Base-by-base conservation (phyloP, 1,139 yeast genomes). In the Geotrichum aggregatum region DNA sequence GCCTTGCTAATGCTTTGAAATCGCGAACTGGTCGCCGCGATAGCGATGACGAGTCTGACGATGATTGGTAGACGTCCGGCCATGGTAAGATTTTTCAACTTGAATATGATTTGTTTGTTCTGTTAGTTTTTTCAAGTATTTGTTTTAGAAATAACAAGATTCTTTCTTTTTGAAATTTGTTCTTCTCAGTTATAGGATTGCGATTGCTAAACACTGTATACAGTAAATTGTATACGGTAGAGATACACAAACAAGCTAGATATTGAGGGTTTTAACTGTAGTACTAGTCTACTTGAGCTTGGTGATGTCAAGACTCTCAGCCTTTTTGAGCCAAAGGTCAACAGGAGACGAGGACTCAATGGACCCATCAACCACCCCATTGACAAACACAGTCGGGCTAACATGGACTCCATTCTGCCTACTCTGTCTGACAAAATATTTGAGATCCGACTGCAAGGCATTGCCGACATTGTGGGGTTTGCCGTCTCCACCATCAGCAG, bases 1-100 rank as follows among this genome's bases (percentile, higher is more conserved):
- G 94, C 5, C 75, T 91, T 57, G 97, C 97, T 0, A 87, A 87
- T 58, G 98, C 97, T 0, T 77, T 92, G 62, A 87, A 84, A 64
- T 86, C 83, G 48, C 79, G 95, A 65, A 89, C 89, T 33, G 87
- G 86, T 44, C 85, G 87, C 50, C 84, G 83, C 59, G 92, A 83
- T 43, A 92, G 83, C 16, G 95, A 86, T 42, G 88, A 81, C 13
- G 88, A 79, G 24, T 87, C 80, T 39, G 89, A 84, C 55, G 72
- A 69, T 19, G 76, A 71, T 38, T 73, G 76, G 76, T 71, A 61
- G 44, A 40, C n/a, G n/a, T n/a, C n/a, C n/a, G n/a, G n/a, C n/a
- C n/a, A n/a, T 28, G 31, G 10, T 11, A 8, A 11, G 11, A 28
- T 28, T 28, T 28, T 28, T 28, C 11, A 7, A 7, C 16, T 33